Percentiles rank a stretch among this genome's conserved stretches.
phyloP scores from a whole-genome alignment of 768 basidiomycete genomes.

The Tylopilus sp. region DNA sequence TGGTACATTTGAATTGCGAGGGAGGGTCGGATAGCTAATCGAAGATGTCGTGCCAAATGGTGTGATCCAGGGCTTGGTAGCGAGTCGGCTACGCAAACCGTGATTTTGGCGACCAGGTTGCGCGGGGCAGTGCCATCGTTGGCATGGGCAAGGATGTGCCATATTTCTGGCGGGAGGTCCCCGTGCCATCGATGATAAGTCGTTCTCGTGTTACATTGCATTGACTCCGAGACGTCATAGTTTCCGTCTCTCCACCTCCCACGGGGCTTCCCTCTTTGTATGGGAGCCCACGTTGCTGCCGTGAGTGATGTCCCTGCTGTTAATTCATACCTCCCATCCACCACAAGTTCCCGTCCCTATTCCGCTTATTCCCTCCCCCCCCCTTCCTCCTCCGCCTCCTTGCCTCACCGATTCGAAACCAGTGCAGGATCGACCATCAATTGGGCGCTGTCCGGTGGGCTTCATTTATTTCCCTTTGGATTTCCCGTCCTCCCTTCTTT shows the following conservation, averaged over 20 bases:
- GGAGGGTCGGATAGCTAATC: background rate
- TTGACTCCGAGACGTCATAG: slow-evolving; percentile 19
- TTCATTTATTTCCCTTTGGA: slow-evolving; percentile 24
- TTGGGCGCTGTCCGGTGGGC: slow-evolving; percentile 16
- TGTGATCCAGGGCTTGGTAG: slow-evolving; percentile 5
- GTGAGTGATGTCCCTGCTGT: background rate
- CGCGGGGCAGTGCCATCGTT: background rate
- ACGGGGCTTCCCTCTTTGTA: slow-evolving; percentile 6
- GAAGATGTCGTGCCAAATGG: slow-evolving; percentile 10
- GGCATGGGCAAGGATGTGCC: background rate
- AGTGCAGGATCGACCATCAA: slow-evolving; percentile 23
- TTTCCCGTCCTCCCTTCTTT: slow-evolving; percentile 15
- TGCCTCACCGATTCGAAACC: background rate
- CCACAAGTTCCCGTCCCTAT: background rate
- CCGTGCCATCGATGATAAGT: background rate
- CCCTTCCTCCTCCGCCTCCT: background rate
- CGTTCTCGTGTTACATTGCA: slow-evolving; percentile 12
- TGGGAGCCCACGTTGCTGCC: slow-evolving; percentile 23
- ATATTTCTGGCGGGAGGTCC: background rate
- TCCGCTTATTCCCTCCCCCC: background rate
- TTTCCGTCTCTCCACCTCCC: slow-evolving; percentile 14
- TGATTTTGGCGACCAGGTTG: background rate
- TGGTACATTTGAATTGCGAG: slow-evolving; percentile 14
- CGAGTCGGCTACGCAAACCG: slow-evolving; percentile 3
- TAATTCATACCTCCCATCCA: background rate